Evolutionary conservation across 768 basidiomycete species (phyloP), one percentile per base, ranked within the genome.

Genomic region (Leccinum boreale): DNA sequence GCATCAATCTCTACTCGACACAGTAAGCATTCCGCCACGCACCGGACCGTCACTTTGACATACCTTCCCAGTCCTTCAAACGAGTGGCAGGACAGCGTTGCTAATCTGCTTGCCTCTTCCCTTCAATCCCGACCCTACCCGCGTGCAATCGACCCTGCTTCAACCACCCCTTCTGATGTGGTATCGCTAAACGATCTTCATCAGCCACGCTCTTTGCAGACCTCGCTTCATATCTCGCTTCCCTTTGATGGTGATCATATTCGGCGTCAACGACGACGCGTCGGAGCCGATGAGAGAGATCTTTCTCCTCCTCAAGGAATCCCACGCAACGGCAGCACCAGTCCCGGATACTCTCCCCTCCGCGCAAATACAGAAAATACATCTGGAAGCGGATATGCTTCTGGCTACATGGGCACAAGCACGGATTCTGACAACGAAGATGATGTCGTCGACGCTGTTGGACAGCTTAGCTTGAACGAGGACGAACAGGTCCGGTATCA

Each of bases 391-490:
- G 69, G 58, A 47, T 63, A 65, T 42, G 61, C 65, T 6, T 61
- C 65, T 35, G 69, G 67, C 15, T 64, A 71, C 44, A 69, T 67
- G 64, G 69, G 61, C 7, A 55, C 64, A 24, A 71, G 77, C 63
- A 70, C 75, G 3, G 71, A 71, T 19, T 67, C 69, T 8, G 70
- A 70, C 19, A 73, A 73, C 36, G 79, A 79, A 48, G 78, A 77
- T 45, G 78, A 80, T 53, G 69, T 88, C 3, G 78, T 81, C 31
- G 85, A 86, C 57, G 92, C 90, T 28, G 81, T 94, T 5, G 93
- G 93, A 3, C 92, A 94, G 73, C 77, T 95, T 58, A 90, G 89
- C 61, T 66, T 95, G 63, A 93, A 95, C 65, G 93, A 95, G 74
- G 89, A 94, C 54, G 81, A 85, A 56, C 85, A 94, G 69, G 85